phyloP scores from a whole-genome alignment of 2,329 filamentous ascomycete genomes.

The Penicillium sp. region DNA sequence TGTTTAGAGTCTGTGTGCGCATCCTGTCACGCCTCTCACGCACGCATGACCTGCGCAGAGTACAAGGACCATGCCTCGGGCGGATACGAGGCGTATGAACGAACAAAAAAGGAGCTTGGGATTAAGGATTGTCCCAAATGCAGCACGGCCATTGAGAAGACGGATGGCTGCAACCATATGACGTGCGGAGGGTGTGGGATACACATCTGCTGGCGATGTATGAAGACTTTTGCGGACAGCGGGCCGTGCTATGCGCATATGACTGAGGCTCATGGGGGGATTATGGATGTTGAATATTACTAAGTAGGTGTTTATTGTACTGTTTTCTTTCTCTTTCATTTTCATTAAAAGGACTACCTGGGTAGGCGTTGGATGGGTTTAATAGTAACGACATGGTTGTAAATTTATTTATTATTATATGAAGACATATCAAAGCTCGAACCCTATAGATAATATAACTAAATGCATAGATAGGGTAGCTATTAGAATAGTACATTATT shows the following conservation, averaged over 20 bases:
- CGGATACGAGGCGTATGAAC: conserved; percentile 15
- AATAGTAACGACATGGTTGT: too few relatives aligned
- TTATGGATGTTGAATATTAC: too few relatives aligned
- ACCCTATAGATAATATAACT: too few relatives aligned
- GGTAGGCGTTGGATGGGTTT: too few relatives aligned
- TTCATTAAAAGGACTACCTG: too few relatives aligned
- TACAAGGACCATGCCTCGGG: conserved; percentile 22
- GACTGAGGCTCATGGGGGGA: conserved; percentile 6
- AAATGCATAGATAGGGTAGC: too few relatives aligned
- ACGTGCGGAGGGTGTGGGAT: conserved; percentile 16
- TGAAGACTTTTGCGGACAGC: conserved; percentile 15
- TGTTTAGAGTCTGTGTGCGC: conserved; percentile 28
- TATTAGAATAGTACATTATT: too few relatives aligned
- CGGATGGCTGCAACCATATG: conserved; percentile 18
- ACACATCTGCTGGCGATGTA: conserved; percentile 24
- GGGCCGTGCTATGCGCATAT: conserved; percentile 23
- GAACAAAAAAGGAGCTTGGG: conserved; percentile 15
- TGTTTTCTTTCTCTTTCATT: too few relatives aligned
- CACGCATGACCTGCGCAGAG: conserved; percentile 20
- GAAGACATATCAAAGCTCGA: too few relatives aligned
- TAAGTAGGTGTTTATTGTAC: too few relatives aligned
- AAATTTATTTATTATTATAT: too few relatives aligned
- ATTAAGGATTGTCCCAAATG: conserved; percentile 27
- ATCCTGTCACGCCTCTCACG: conserved; percentile 21
- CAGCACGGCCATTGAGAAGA: conserved; percentile 22